Evolutionary conservation across 495 filamentous ascomycete species (phyloP).

Genomic region (Aspergillus kassunensis): DNA sequence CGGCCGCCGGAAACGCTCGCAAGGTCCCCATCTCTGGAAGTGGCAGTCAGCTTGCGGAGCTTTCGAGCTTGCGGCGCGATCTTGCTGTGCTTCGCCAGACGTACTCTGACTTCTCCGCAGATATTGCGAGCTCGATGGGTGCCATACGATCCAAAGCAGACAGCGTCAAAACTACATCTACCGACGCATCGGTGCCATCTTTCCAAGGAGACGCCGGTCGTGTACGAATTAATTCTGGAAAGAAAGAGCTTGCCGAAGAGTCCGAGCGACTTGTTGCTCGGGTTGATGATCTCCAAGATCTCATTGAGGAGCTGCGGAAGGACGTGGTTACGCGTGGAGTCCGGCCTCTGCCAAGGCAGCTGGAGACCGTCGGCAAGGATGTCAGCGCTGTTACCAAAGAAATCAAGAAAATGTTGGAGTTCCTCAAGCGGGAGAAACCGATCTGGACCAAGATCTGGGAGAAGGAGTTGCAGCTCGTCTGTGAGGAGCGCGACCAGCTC

Average conservation of each 20-base stretch:
- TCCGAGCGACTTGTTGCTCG: constrained; percentile 82
- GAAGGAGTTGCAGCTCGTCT: constrained; percentile 89
- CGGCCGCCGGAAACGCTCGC: constrained; percentile 13
- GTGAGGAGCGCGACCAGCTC: constrained; percentile 88
- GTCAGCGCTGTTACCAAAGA: constrained; percentile 76
- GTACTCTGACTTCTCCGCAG: constrained; percentile 82
- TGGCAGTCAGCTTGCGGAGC: constrained; percentile 60
- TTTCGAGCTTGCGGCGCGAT: constrained; percentile 82
- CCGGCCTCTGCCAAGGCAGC: constrained; percentile 83
- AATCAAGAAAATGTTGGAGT: constrained; percentile 93
- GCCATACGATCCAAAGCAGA: constrained; percentile 73
- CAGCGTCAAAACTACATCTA: constrained; percentile 70
- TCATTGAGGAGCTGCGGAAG: constrained; percentile 95
- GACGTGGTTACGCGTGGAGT: constrained; percentile 93
- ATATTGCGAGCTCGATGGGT: constrained; percentile 83
- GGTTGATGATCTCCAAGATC: constrained; percentile 93
- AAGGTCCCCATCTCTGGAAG: constrained; percentile 32
- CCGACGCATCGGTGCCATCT: constrained; percentile 59
- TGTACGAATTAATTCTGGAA: constrained; percentile 77
- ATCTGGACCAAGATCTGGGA: constrained; percentile 99
- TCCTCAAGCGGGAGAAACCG: constrained; percentile 84
- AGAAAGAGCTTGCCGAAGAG: constrained; percentile 76
- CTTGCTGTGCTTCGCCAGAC: constrained; percentile 91
- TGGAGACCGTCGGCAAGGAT: constrained; percentile 83
- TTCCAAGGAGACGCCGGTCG: constrained; percentile 70